Evolutionary conservation across 2,329 filamentous ascomycete species (phyloP), one percentile per base, ranked within the genome.

Genomic region (Clarireedia paspali): DNA sequence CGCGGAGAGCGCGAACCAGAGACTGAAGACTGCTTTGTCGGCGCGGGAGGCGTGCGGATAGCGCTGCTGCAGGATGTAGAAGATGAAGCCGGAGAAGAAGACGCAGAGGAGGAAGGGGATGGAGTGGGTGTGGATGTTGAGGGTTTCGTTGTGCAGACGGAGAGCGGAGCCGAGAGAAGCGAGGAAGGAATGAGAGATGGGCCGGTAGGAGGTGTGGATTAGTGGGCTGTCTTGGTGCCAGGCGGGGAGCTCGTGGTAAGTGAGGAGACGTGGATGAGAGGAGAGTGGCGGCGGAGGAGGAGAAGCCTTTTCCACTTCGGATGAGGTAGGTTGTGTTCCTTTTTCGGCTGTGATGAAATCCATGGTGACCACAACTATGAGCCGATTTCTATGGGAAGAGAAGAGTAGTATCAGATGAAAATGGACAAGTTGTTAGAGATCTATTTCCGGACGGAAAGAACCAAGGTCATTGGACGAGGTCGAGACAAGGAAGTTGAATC

Each of bases 111-210:
- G 20, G 15, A 51, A 50, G 5, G 53, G 53, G 1, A 56, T 1
- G 6, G 42, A 51, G 30, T 56, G 53, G 2, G 53, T 51, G 40
- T 51, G 48, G 3, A 56, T 56, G 15, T 52, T 56, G 0, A 56
- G 5, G 2, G 47, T 56, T 56, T 56, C 53, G 5, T 56, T 56
- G 23, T 56, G 53, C 0, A 56, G 9, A 3, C 20, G 24, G 5
- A 56, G 39, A 15, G 27, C 6, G 3, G 47, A 39, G 9, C 15
- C 7, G 1, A 56, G 14, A 7, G 47, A 56, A 4, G 9, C 3
- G 0, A 15, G 23, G 1, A 51, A 7, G 1, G 53, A 56, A 17
- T 56, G 17, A 0, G 30, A 46, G 15, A 36, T 45, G 5, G 47
- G 47, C 6, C 53, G 53, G 10, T 56, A 56, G 15, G 47, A 50